Evolutionary conservation across 1,139 yeast species (phyloP).

Genomic region (Nakaseomyces glabratus): DNA sequence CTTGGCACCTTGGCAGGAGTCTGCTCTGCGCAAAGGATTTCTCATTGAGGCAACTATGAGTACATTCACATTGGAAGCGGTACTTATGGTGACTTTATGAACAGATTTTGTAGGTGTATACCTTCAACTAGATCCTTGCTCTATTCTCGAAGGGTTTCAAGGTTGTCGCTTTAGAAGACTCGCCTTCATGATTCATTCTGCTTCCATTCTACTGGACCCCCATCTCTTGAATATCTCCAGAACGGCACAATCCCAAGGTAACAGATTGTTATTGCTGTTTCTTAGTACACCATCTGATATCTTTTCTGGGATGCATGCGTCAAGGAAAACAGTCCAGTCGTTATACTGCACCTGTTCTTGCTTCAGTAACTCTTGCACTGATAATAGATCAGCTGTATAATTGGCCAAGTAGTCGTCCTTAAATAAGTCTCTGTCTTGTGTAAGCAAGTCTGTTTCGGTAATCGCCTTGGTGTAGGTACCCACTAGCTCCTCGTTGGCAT

Average conservation of each 20-base stretch:
- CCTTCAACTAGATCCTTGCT: too few relatives aligned
- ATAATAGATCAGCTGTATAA: background rate
- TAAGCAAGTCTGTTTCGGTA: background rate
- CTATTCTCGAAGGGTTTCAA: too few relatives aligned
- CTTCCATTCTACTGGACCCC: constrained; percentile 5
- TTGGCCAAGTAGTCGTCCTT: constrained; percentile 1
- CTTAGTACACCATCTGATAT: background rate
- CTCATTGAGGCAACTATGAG: too few relatives aligned
- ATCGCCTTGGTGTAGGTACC: constrained; percentile 1
- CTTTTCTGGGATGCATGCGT: background rate
- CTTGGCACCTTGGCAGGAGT: too few relatives aligned
- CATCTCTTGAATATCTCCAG: constrained; percentile 1
- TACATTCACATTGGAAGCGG: too few relatives aligned
- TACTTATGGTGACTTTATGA: too few relatives aligned
- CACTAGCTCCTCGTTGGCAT: constrained; percentile 5
- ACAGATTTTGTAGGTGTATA: too few relatives aligned
- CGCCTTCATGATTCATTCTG: too few relatives aligned
- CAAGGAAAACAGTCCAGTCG: constrained; percentile 2
- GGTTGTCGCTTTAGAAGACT: too few relatives aligned
- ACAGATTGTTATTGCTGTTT: too few relatives aligned
- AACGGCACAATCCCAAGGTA: background rate
- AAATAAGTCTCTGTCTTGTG: background rate
- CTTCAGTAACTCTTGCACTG: constrained; percentile 1
- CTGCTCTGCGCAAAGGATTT: too few relatives aligned
- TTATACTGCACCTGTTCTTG: background rate